A percentile compares a stretch with the other conserved stretches of the same genome.
phyloP scores from a whole-genome alignment of 1,284 basidiomycete species.

The Mycosarcoma maydis region DNA sequence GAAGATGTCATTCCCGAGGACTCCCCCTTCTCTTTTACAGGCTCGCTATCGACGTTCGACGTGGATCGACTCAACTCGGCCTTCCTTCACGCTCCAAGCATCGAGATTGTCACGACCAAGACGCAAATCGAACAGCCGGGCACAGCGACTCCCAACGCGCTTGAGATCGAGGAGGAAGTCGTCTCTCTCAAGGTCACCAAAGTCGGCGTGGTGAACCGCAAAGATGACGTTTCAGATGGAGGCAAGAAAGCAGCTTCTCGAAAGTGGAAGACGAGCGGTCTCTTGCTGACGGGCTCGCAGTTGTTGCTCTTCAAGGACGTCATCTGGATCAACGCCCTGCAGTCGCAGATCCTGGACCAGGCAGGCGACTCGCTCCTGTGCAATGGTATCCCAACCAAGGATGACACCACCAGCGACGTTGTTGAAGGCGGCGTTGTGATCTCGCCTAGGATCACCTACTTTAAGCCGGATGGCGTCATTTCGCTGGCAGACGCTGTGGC shows the following conservation, averaged over 20 bases:
- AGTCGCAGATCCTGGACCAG: constrained; percentile 70
- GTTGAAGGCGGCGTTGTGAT: constrained; percentile 65
- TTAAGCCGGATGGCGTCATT: constrained; percentile 87
- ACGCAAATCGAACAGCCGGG: constrained; percentile 14
- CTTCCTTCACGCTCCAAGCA: constrained; percentile 56
- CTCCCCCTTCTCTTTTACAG: constrained; percentile 52
- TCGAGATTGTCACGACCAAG: constrained; percentile 57
- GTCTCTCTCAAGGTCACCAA: constrained; percentile 80
- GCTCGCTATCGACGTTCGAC: constrained; percentile 36
- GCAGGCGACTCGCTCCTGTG: constrained; percentile 43
- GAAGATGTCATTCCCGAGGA: constrained; percentile 53
- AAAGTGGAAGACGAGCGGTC: constrained; percentile 89
- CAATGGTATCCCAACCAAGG: constrained; percentile 37
- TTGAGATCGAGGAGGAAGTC: constrained; percentile 30
- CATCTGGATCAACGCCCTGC: constrained; percentile 73
- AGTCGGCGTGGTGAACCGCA: constrained; percentile 81
- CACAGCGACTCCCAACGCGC: background rate
- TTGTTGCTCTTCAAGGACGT: constrained; percentile 90
- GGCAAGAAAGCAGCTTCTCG: constrained; percentile 79
- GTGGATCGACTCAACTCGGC: constrained; percentile 45
- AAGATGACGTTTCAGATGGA: constrained; percentile 76
- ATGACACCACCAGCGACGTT: constrained; percentile 6
- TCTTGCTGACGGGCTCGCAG: constrained; percentile 88
- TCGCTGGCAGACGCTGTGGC: constrained; percentile 71
- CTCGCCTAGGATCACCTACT: constrained; percentile 72